These are phyloP conservation scores for Cyberlindnera amylophila DNA, from an alignment of 805 yeast species.

Conservation along the genomic window DNA sequence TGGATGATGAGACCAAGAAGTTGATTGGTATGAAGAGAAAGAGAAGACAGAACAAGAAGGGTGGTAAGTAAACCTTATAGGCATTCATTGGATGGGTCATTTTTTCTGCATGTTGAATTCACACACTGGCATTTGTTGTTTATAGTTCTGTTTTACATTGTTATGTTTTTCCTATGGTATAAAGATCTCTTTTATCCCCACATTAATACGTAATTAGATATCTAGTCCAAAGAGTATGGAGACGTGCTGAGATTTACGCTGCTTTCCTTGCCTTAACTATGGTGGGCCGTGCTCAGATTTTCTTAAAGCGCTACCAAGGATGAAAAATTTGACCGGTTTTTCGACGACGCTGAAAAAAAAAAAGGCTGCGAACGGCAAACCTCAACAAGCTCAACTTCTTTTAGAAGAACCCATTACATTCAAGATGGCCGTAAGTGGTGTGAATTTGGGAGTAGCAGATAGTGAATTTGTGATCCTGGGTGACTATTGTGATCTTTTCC, in stretches of 20 bases:
- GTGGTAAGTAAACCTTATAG: constrained; percentile 1
- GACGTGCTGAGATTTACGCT: constrained; percentile 16
- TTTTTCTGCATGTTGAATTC: too few species aligned
- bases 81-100: too few species aligned
- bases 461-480: background rate
- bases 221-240: background rate
- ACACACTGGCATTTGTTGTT: too few species aligned
- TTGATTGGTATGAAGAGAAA: constrained; percentile 68
- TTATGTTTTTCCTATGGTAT: too few species aligned
- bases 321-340: constrained; percentile 15
- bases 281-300: constrained; percentile 18
- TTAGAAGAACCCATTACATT: constrained; percentile 3
- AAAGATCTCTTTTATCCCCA: too few species aligned
- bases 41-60: constrained; percentile 47
- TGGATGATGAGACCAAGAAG: constrained; percentile 55
- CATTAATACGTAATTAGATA: too few species aligned
- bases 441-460: background rate
- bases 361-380: constrained; percentile 1
- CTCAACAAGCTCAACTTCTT: background rate
- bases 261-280: background rate
- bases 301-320: constrained; percentile 8
- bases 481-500: background rate
- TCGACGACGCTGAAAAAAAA: constrained; percentile 23
- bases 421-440: constrained; percentile 21
- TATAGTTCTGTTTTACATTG: too few species aligned